Evolutionary conservation across 305 asterid genomes (phyloP).

Genomic region (Fraxinus albicans): DNA sequence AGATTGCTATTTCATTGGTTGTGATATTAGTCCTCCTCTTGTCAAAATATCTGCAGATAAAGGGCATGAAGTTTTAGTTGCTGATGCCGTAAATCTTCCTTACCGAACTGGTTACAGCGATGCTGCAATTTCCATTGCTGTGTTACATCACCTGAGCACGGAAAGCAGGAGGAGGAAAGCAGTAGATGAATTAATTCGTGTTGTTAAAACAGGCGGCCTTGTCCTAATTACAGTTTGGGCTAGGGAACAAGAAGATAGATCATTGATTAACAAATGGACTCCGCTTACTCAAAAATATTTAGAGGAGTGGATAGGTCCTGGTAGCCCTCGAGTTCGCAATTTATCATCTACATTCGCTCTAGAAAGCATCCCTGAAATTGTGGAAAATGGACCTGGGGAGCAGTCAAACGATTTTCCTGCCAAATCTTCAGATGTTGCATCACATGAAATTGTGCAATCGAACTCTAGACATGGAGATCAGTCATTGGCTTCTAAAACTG

Average conservation of each 20-base stretch:
- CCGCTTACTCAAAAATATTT: slow-evolving; percentile 73
- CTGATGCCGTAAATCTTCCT: slow-evolving; percentile 91
- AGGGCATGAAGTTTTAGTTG: slow-evolving; percentile 86
- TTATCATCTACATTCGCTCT: slow-evolving; percentile 49
- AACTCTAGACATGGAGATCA: slow-evolving; percentile 20
- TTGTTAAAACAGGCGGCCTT: slow-evolving; percentile 72
- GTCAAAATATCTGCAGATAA: slow-evolving; percentile 70
- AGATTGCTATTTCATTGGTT: slow-evolving; percentile 65
- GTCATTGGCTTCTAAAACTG: slow-evolving; percentile 28
- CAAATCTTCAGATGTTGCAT: slow-evolving; percentile 22
- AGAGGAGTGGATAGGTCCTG: slow-evolving; percentile 89
- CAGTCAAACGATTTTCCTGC: slow-evolving; percentile 10
- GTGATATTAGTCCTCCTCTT: slow-evolving; percentile 83
- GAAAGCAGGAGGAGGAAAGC: slow-evolving; percentile 83
- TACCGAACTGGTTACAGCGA: slow-evolving; percentile 79
- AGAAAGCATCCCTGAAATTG: slow-evolving; percentile 77
- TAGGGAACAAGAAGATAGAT: slow-evolving; percentile 80
- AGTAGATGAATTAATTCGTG: slow-evolving; percentile 78
- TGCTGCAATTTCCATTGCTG: slow-evolving; percentile 96
- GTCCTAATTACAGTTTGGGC: slow-evolving; percentile 95
- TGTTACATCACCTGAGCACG: slow-evolving; percentile 89
- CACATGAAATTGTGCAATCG: slow-evolving; percentile 20
- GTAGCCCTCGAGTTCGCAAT: slow-evolving; percentile 62
- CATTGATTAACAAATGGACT: slow-evolving; percentile 84
- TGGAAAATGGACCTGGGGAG: slow-evolving; percentile 44